Conservation (phyloP, 2,329 filamentous ascomycete species). For the Arthrobotrys pseudoclavata region DNA sequence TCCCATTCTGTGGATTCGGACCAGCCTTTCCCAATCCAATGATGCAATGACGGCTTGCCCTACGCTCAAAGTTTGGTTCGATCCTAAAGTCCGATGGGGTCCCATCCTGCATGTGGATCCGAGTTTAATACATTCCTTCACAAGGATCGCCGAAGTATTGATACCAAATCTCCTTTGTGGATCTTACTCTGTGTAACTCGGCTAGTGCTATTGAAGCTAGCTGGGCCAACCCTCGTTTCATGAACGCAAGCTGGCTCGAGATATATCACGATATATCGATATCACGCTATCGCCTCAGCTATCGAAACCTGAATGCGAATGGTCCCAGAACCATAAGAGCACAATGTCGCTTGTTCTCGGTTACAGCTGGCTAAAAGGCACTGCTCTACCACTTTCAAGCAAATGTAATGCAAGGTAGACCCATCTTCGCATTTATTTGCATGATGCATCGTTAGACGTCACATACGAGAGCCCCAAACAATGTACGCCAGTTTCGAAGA, state of each 20-base stretch:
- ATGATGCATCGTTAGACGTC: slow-evolving; percentile 42
- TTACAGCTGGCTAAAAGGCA: slow-evolving; percentile 56
- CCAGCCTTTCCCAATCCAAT: slow-evolving; percentile 9
- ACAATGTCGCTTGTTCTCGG: slow-evolving; percentile 48
- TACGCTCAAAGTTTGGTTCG: slow-evolving; percentile 15
- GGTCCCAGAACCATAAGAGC: neutral
- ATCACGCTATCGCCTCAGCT: slow-evolving; percentile 25
- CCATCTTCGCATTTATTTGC: slow-evolving; percentile 36
- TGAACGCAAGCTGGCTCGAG: slow-evolving; percentile 10
- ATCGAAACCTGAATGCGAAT: slow-evolving; percentile 20
- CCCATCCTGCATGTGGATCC: slow-evolving; percentile 23
- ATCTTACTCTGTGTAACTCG: slow-evolving; percentile 49
- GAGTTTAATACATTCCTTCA: neutral
- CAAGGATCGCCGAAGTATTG: slow-evolving; percentile 30
- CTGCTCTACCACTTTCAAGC: slow-evolving; percentile 9
- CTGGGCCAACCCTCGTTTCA: neutral
- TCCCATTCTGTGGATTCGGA: slow-evolving; percentile 10
- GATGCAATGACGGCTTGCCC: slow-evolving; percentile 30
- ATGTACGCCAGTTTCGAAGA: slow-evolving; percentile 14
- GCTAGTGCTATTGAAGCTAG: slow-evolving; percentile 19
- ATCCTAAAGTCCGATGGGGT: slow-evolving; percentile 30
- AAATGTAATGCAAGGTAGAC: slow-evolving; percentile 50
- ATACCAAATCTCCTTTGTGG: slow-evolving; percentile 4
- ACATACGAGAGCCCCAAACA: slow-evolving; percentile 32
- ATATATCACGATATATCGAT: slow-evolving; percentile 28